Base-by-base conservation (phyloP, 164 flowering plant species). In the Stephania yunnanensis region DNA sequence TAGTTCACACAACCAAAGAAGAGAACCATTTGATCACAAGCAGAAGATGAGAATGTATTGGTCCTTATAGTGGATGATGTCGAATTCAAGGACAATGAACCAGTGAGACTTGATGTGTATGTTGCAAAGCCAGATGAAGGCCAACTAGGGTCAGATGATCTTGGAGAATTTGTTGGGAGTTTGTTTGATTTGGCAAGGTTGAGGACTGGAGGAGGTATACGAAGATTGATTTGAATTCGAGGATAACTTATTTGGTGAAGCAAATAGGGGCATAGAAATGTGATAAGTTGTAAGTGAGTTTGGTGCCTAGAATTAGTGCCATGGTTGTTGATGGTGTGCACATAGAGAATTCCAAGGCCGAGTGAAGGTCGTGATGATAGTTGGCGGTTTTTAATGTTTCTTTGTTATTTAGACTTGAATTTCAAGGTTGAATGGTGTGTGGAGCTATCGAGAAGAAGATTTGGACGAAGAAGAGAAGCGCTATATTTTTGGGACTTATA, bases 141-240 rank as follows among this genome's bases (percentile, higher is more conserved):
- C 48, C n/a, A 36, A 36, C 3, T 36, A 4, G 42, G 48, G 25
- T 61, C 19, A 10, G 70, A 70, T 48, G 78, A 64, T 46, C 36
- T 50, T 52, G 78, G 78, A 2, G 70, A 76, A 58, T 66, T 76
- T 31, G 74, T 42, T 1, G 78, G 74, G 12, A 76, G 70, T 31
- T 65, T 70, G 45, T 22, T 76, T 55, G 50, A 76, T 48, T 1
- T 76, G 22, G 69, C 70, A 19, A 13, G n/a, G 10, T 36, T 15
- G n/a, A 19, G 64, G 17, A n/a, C 6, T 6, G 20, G 20, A 58
- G 22, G 29, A 46, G 73, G 7, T 20, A 10, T n/a, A 44, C 46
- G 61, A 70, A 31, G 19, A 44, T 8, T 50, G 68, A 13, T 44
- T 9, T 8, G 72, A 75, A 29, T 53, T 13, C 69, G 69, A 73